Evolutionary conservation across 2,329 filamentous ascomycete species (phyloP).

Genomic region (Periglandula ipomoeae): DNA sequence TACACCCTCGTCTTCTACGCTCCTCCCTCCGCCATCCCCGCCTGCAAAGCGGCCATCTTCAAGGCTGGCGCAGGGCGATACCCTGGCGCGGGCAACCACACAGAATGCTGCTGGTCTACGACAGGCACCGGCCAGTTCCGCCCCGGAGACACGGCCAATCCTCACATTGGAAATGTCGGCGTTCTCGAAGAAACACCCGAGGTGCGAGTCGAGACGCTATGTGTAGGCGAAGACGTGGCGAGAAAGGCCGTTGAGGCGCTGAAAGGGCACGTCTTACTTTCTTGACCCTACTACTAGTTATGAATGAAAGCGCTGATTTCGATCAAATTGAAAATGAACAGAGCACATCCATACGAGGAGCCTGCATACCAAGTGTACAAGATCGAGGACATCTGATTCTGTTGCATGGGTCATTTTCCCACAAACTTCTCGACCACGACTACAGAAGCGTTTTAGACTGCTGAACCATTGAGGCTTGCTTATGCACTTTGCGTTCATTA

Average conservation of each 20-base stretch:
- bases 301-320: too few species aligned
- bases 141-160: conserved; percentile 51
- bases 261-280: conserved; percentile 54
- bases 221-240: conserved; percentile 46
- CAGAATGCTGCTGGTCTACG: conserved; percentile 42
- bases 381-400: conserved; percentile 37
- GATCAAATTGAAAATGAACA: neutral
- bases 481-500: neutral
- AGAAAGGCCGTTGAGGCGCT: conserved; percentile 51
- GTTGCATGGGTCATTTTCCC: too few species aligned
- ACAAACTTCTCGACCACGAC: too few species aligned
- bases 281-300: too few species aligned
- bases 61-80: too few species aligned
- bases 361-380: conserved; percentile 38
- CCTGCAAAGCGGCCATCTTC: too few species aligned
- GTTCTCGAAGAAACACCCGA: too few species aligned
- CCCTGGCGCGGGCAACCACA: conserved; percentile 43
- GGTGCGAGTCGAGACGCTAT: conserved; percentile 53
- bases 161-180: conserved; percentile 51
- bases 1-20: conserved; percentile 42
- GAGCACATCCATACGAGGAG: conserved; percentile 43
- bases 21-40: conserved; percentile 30
- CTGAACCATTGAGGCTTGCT: too few species aligned
- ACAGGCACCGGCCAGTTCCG: conserved; percentile 57
- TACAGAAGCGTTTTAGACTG: too few species aligned